A percentile compares a stretch with the other conserved stretches of the same genome.
These are phyloP conservation scores for Metarhizium brunneum DNA, from an alignment of 2,329 filamentous ascomycete species.

Conservation along the genomic window DNA sequence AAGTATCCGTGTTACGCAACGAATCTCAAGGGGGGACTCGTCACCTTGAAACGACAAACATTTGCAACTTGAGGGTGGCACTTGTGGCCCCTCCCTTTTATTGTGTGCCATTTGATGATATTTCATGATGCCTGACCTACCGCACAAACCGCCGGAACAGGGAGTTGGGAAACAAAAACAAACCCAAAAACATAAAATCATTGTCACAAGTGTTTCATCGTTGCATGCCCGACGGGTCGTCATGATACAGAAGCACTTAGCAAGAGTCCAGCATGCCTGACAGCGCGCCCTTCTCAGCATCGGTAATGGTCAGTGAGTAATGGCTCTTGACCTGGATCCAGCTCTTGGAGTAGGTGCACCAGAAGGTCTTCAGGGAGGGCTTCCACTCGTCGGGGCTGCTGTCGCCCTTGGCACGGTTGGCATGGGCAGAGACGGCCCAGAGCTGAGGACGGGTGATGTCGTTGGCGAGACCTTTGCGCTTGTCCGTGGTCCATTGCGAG, in stretches of 20 bases:
- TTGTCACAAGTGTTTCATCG: too few species aligned
- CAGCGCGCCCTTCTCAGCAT: slow-evolving; percentile 62
- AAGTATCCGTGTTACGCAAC: neutral
- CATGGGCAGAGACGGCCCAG: slow-evolving; percentile 67
- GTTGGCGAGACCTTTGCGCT: slow-evolving; percentile 64
- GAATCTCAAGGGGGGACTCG: neutral
- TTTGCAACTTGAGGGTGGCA: neutral
- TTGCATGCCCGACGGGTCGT: too few species aligned
- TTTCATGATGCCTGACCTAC: neutral
- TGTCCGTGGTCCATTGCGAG: slow-evolving; percentile 57
- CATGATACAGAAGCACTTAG: slow-evolving; percentile 7
- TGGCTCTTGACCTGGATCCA: slow-evolving; percentile 73
- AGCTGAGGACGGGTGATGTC: slow-evolving; percentile 69
- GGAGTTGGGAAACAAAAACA: too few species aligned
- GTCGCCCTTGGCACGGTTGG: slow-evolving; percentile 70
- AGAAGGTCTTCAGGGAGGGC: slow-evolving; percentile 57
- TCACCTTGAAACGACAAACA: neutral
- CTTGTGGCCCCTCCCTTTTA: neutral
- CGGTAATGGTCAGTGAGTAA: slow-evolving; percentile 59
- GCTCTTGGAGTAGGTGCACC: slow-evolving; percentile 69
- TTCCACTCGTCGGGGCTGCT: slow-evolving; percentile 67
- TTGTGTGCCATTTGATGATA: neutral
- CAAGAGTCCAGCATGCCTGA: slow-evolving; percentile 28
- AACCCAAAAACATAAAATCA: too few species aligned
- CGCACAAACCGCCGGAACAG: too few species aligned